Evolutionary conservation across 2,329 filamentous ascomycete species (phyloP).

Genomic region (Pseudocercospora crystallina): DNA sequence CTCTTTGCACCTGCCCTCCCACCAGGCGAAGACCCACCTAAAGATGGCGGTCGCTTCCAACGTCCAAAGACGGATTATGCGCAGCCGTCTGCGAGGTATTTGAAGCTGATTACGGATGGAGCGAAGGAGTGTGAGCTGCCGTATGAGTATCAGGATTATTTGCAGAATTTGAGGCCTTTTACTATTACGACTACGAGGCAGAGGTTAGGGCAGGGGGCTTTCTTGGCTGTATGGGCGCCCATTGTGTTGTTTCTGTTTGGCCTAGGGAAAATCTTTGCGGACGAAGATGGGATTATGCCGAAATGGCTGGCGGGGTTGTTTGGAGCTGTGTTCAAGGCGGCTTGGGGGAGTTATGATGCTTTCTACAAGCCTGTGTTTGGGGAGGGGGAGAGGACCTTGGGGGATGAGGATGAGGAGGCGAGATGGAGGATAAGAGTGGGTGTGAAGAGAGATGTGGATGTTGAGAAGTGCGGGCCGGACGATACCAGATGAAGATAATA

Average conservation of each 20-base stretch:
- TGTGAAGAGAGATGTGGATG: slow-evolving; percentile 3
- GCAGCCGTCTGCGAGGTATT: slow-evolving; percentile 79
- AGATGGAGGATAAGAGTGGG: background rate
- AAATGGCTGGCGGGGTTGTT: slow-evolving; percentile 61
- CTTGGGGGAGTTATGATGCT: slow-evolving; percentile 66
- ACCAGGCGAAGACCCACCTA: slow-evolving; percentile 31
- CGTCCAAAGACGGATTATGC: slow-evolving; percentile 71
- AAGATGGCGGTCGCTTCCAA: slow-evolving; percentile 45
- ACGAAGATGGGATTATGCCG: slow-evolving; percentile 67
- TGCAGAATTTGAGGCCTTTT: slow-evolving; percentile 69
- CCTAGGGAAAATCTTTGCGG: slow-evolving; percentile 53
- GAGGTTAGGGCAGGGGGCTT: slow-evolving; percentile 61
- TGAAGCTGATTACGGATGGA: slow-evolving; percentile 76
- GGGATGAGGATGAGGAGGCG: slow-evolving; percentile 23
- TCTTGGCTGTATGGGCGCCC: slow-evolving; percentile 62
- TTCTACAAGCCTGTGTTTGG: slow-evolving; percentile 71
- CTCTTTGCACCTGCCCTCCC: slow-evolving; percentile 64
- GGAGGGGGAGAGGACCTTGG: slow-evolving; percentile 72
- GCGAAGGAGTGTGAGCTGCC: slow-evolving; percentile 80
- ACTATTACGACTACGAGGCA: slow-evolving; percentile 67
- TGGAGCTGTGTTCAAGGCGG: slow-evolving; percentile 53
- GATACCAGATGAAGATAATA: background rate
- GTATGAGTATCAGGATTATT: slow-evolving; percentile 70
- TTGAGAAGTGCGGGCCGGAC: background rate
- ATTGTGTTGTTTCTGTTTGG: slow-evolving; percentile 56